Base-by-base conservation (phyloP, 2,329 filamentous ascomycete genomes). In the Acrodontium crateriforme region DNA sequence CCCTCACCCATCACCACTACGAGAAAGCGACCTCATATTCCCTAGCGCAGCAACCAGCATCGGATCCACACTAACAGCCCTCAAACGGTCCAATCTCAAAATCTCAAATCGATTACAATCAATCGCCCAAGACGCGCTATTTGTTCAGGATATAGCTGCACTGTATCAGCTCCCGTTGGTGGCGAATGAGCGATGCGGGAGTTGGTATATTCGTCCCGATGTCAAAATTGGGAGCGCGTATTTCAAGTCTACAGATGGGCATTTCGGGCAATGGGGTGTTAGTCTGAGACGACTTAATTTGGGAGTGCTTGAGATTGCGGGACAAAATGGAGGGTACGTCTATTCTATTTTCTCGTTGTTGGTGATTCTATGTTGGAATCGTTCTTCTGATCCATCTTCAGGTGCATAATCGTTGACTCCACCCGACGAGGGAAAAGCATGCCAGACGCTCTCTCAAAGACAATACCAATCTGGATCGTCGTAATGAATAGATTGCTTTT, bases 211-310 rank as follows among this genome's bases (percentile, higher is more conserved):
- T 15, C 56, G 59, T 3, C 76, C 76, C 0, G 53, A 53, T 6
- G 46, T 47, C 15, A 89, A 87, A 54, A 57, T 50, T 1, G 79
- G 71, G 17, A 84, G 79, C 39, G 81, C 78, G 17, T 98, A 95
- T 56, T 98, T 95, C 59, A 98, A 98, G 64, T 92, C 82, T 56
- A 98, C 89, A 2, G 89, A 98, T 57, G 89, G 89, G 1, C 89
- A 98, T 53, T 74, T 75, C 28, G 76, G 81, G 6, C 75, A 91
- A 47, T 98, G 89, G 89, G 71, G 75, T 36, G 93, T 95, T 49
- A 93, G 81, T 55, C 69, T 77, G 13, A 63, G 89, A 37, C 66
- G 89, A 39, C 56, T 95, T 46, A 98, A 98, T 50, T 50, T 93
- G 44, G 80, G 92, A 39, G 50, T 95, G 10, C 53, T 94, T 27